Evolutionary conservation across 2,329 filamentous ascomycete genomes (phyloP).

Genomic region (Stagonosporopsis vannaccii): DNA sequence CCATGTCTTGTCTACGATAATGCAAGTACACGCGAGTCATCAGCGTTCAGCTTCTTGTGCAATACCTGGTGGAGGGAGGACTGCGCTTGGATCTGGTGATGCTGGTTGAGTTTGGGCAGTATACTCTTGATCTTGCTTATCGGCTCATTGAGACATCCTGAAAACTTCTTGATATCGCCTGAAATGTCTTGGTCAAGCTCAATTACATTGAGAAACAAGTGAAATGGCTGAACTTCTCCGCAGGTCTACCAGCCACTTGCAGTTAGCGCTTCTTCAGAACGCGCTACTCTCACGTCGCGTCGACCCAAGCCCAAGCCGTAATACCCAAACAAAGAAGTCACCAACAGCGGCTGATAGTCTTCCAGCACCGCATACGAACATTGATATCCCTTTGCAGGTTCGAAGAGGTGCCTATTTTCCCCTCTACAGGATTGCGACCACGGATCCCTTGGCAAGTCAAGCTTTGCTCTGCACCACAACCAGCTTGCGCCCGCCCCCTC

Average conservation of each 20-base stretch:
- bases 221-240: neutral
- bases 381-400: neutral
- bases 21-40: slow-evolving; percentile 2
- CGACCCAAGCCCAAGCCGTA: slow-evolving; percentile 23
- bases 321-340: slow-evolving; percentile 19
- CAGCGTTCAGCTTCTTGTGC: neutral
- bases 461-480: neutral
- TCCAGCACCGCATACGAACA: slow-evolving; percentile 10
- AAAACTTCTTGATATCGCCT: neutral
- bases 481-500: slow-evolving; percentile 16
- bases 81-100: neutral
- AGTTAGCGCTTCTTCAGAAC: slow-evolving; percentile 17
- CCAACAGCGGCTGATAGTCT: slow-evolving; percentile 15
- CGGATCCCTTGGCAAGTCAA: neutral
- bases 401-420: too few relatives aligned
- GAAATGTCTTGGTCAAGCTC: neutral
- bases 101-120: neutral
- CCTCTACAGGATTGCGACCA: neutral
- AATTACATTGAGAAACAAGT: too few relatives aligned
- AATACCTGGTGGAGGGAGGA: neutral
- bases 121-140: neutral
- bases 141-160: neutral
- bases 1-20: neutral
- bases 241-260: slow-evolving; percentile 14
- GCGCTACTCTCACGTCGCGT: slow-evolving; percentile 36